Base-by-base conservation (phyloP, 2,329 filamentous ascomycete species). In the Scleromitrula shiraiana region DNA sequence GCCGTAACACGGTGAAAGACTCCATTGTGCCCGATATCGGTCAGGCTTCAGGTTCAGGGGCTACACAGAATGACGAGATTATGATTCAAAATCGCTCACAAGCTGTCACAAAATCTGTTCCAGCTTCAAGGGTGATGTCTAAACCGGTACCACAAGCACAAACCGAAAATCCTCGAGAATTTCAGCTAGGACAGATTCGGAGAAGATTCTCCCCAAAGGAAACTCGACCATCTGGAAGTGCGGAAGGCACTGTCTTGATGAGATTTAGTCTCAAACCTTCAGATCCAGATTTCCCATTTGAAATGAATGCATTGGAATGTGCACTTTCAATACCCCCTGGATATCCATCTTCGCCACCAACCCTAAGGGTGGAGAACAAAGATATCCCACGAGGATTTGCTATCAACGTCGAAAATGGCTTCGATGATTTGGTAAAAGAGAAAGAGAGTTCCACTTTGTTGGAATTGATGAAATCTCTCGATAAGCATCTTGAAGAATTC, bases 221-320 rank as follows among this genome's bases (percentile, higher is more conserved):
- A 54, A 61, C 65, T 26, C 54, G 42, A 40, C 56, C 42, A 29
- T 39, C 29, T 24, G 48, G 48, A 30, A 41, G 26, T 47, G 29
- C 57, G 41, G 42, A 51, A 35, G 55, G 55, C 41, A 46, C 46
- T 15, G 78, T 77, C 0, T 72, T 76, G 14, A 65, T 90, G 32
- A 67, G 70, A 8, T 86, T 91, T 64, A 77, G 72, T 43, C 67
- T 93, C 52, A 68, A 67, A 10, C 87, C 87, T 5, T 88, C 86
- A 5, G 87, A 93, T 62, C 87, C 87, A 0, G 87, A 93, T 60
- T 91, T 93, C 59, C 84, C 87, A 1, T 91, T 87, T 64, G 84
- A 89, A 52, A 70, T 91, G 60, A 74, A 80, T 22, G 70, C 75
- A 32, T 70, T 93, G 26, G 73, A 85, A 33, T 90, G 85, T 62